Evolutionary conservation across 805 yeast genomes (phyloP).

Genomic region (Myxozyma geophila): DNA sequence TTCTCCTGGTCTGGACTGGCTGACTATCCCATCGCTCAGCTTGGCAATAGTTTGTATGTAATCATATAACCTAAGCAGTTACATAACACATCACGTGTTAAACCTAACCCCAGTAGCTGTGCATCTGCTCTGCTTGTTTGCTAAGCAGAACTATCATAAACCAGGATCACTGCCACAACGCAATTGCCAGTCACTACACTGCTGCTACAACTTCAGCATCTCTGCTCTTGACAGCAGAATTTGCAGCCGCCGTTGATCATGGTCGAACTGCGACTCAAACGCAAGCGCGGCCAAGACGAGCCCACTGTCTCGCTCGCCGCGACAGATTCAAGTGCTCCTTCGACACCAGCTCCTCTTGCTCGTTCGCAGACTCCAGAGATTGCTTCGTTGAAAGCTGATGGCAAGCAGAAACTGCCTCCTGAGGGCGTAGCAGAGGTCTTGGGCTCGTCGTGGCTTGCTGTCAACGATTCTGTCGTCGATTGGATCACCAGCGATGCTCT

Average conservation of each 20-base stretch:
- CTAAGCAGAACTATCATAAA: no score
- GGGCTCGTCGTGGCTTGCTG: conserved; percentile 13
- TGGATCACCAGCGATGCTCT: neutral
- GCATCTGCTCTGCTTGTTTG: no score
- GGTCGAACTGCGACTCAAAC: conserved; percentile 11
- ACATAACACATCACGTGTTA: no score
- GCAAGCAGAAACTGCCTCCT: neutral
- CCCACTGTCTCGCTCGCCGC: neutral
- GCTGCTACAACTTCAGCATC: no score
- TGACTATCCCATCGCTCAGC: no score
- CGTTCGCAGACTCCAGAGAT: neutral
- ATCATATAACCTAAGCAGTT: no score
- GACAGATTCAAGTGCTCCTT: neutral
- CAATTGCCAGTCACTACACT: no score
- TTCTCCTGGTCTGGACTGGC: no score
- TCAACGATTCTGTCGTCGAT: conserved; percentile 10
- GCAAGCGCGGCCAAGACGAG: conserved; percentile 21
- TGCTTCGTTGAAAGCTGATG: neutral
- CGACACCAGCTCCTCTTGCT: conserved; percentile 6
- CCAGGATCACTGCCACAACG: no score
- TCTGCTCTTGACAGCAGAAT: no score
- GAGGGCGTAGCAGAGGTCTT: neutral
- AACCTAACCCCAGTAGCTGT: no score
- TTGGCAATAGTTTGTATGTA: no score
- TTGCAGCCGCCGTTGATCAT: neutral